Conservation (phyloP, 1,284 basidiomycete genomes). For the Ustilago xerochloae region DNA sequence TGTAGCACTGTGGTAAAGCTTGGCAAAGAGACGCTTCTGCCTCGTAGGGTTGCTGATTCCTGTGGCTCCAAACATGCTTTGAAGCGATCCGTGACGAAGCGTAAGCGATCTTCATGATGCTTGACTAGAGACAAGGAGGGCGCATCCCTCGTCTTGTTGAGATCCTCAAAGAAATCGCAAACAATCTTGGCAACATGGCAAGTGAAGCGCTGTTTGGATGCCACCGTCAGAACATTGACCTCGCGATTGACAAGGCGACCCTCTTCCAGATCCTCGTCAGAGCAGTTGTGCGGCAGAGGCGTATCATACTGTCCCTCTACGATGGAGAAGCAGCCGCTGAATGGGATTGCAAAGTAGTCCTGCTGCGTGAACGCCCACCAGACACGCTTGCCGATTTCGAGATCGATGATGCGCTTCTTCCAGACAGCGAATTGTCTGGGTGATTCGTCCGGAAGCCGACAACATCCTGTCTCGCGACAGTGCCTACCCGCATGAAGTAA, state of each 20-base stretch:
- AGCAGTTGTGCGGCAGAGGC: slow-evolving; percentile 50
- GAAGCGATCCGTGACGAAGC: slow-evolving; percentile 48
- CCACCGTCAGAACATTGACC: slow-evolving; percentile 45
- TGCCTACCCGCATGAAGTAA: slow-evolving; percentile 24
- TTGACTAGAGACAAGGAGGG: slow-evolving; percentile 33
- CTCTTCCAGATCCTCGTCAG: slow-evolving; percentile 44
- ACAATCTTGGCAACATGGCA: slow-evolving; percentile 51
- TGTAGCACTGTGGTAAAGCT: slow-evolving; percentile 45
- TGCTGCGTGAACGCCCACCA: slow-evolving; percentile 57
- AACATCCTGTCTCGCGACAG: slow-evolving; percentile 19
- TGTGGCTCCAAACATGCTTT: slow-evolving; percentile 30
- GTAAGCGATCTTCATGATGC: slow-evolving; percentile 42
- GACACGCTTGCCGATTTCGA: slow-evolving; percentile 53
- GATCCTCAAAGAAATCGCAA: slow-evolving; percentile 49
- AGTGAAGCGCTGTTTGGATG: slow-evolving; percentile 49
- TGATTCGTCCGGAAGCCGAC: slow-evolving; percentile 37
- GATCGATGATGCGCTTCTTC: slow-evolving; percentile 47
- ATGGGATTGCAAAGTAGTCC: slow-evolving; percentile 54
- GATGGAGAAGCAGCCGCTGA: slow-evolving; percentile 48
- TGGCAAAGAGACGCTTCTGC: slow-evolving; percentile 11
- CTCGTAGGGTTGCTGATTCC: slow-evolving; percentile 12
- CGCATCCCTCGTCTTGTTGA: slow-evolving; percentile 36
- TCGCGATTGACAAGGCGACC: slow-evolving; percentile 44
- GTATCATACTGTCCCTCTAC: slow-evolving; percentile 52
- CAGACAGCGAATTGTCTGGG: slow-evolving; percentile 38